These are phyloP conservation scores for Gnetum montanum DNA, from an alignment of 75 land plant genomes.

Conservation along the genomic window DNA sequence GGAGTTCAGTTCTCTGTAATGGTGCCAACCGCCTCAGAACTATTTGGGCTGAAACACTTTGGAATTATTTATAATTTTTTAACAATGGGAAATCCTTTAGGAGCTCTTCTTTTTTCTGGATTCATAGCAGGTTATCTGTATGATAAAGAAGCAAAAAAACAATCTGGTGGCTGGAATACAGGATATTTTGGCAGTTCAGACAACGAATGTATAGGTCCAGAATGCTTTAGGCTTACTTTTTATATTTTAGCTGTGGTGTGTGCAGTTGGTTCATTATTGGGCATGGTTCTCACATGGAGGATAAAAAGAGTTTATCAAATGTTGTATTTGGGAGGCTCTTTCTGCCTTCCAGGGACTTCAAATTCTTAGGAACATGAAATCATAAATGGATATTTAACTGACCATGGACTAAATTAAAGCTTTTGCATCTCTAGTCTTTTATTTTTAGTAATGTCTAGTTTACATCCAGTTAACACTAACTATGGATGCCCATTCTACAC, in stretches of 20 bases:
- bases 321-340: slow-evolving; percentile 66
- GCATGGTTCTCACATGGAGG: slow-evolving; percentile 42
- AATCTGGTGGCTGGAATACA: slow-evolving; percentile 2
- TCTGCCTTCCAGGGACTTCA: slow-evolving; percentile 26
- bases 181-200: background rate
- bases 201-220: slow-evolving; percentile 49
- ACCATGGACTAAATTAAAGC: too few relatives aligned
- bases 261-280: slow-evolving; percentile 50
- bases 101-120: slow-evolving; percentile 79
- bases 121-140: slow-evolving; percentile 78
- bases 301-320: slow-evolving; percentile 65
- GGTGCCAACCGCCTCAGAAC: slow-evolving; percentile 91
- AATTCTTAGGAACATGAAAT: background rate
- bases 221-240: slow-evolving; percentile 76
- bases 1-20: slow-evolving; percentile 80
- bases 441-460: too few relatives aligned
- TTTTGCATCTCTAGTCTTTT: too few relatives aligned
- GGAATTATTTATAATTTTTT: slow-evolving; percentile 86
- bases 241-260: slow-evolving; percentile 60
- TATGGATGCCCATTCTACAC: too few relatives aligned
- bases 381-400: too few relatives aligned
- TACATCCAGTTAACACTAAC: too few relatives aligned
- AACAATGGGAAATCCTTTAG: slow-evolving; percentile 64
- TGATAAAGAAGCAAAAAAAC: slow-evolving; percentile 64
- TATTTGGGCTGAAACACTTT: slow-evolving; percentile 85